Evolutionary conservation across 78 protist genomes (phyloP).

Genomic region (Monosiga brevicollis): DNA sequence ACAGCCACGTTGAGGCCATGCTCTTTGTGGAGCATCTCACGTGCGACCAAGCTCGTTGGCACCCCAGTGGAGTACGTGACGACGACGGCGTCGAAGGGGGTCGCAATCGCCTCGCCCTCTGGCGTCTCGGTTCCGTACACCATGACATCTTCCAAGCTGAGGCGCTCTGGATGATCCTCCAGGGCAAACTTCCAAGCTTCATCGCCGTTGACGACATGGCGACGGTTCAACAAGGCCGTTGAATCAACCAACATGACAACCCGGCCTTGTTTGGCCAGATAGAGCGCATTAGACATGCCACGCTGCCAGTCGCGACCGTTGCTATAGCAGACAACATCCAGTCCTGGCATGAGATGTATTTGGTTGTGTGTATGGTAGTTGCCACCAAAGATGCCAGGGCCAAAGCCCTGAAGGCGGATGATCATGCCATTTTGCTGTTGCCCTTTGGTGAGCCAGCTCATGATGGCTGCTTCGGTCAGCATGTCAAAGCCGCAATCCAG

Average conservation of each 20-base stretch:
- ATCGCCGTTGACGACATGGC: constrained; percentile 12
- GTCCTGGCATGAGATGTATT: constrained; percentile 43
- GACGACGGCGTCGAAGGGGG: constrained; percentile 17
- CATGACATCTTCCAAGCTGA: no score
- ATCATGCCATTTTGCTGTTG: constrained; percentile 51
- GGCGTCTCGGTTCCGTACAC: constrained; percentile 19
- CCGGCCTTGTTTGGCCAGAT: constrained; percentile 43
- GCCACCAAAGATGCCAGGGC: constrained; percentile 46
- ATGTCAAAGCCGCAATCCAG: constrained; percentile 48
- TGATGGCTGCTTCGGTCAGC: constrained; percentile 38
- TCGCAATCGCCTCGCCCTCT: constrained; percentile 8
- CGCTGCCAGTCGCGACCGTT: constrained; percentile 57
- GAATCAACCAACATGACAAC: constrained; percentile 41
- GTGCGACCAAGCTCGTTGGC: constrained; percentile 9
- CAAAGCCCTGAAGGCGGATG: constrained; percentile 55
- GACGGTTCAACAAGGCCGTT: constrained; percentile 18
- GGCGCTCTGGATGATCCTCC: no score
- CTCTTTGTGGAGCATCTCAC: constrained; percentile 2
- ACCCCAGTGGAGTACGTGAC: constrained; percentile 27
- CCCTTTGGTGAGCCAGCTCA: constrained; percentile 40
- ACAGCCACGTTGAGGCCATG: constrained; percentile 7
- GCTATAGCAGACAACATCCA: constrained; percentile 42
- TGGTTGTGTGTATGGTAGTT: constrained; percentile 59
- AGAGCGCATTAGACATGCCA: constrained; percentile 34
- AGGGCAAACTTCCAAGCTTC: no score